Base-by-base conservation (phyloP, 2,329 filamentous ascomycete genomes). In the Ascomycota sp. region DNA sequence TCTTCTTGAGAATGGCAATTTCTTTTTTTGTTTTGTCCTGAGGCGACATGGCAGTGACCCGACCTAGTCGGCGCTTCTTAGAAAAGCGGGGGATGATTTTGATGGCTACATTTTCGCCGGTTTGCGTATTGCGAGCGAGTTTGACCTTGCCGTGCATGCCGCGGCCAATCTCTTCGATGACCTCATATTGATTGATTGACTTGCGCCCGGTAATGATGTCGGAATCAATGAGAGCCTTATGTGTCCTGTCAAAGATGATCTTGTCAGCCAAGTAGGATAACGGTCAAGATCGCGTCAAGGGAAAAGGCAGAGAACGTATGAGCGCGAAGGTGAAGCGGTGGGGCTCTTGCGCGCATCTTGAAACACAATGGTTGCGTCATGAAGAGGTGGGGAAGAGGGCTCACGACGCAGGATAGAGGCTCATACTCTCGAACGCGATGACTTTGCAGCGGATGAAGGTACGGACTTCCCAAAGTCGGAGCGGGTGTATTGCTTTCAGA, bases 71-170 rank as follows among this genome's bases (percentile, higher is more conserved):
- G 36, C 84, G 74, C 45, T 81, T 82, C 58, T 92, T 93, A 34
- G 86, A 92, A 50, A 89, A 92, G 28, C 89, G 74, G 37, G 92
- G 82, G 32, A 98, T 92, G 46, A 98, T 98, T 59, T 98, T 98
- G 65, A 98, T 93, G 36, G 89, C 89, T 4, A 98, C 86, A 49
- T 76, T 76, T 35, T 80, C 74, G 39, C 68, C 67, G 2, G 70
- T 83, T 36, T 74, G 62, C 31, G 82, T 61, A 49, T 91, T 83
- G 35, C 82, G 72, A 32, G 84, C 89, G 32, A 93, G 66, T 57
- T 98, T 98, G 48, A 98, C 89, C 59, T 95, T 98, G 47, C 89
- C 89, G 51, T 98, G 89, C 46, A 92, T 81, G 33, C 89, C 89
- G 38, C 89, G 77, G 36, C 89, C 89, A 35, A 98, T 80, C 56